Conservation (phyloP, 306 rosid genomes). For the Clitoria ternatea region DNA sequence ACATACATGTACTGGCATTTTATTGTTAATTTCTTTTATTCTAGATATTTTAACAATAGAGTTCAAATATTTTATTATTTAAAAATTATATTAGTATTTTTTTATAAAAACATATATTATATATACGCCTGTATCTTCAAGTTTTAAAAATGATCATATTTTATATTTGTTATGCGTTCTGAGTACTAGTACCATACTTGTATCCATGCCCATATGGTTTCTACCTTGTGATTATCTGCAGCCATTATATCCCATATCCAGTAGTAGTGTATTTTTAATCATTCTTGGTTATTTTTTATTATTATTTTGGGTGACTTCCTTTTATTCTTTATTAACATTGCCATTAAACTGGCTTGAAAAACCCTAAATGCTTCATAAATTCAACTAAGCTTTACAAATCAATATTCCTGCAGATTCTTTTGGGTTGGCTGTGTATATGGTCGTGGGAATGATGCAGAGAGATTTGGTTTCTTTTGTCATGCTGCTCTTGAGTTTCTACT, state of each 20-base stretch:
- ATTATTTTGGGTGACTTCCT: neutral
- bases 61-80: no score
- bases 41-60: no score
- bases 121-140: no score
- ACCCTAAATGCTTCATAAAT: constrained; percentile 15
- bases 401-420: constrained; percentile 58
- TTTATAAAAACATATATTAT: no score
- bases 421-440: constrained; percentile 76
- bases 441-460: constrained; percentile 73
- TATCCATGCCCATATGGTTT: no score
- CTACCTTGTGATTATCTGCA: neutral
- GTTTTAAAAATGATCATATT: no score
- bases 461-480: constrained; percentile 95
- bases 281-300: neutral
- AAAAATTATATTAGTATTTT: no score
- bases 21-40: no score
- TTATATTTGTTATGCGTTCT: no score
- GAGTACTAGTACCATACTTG: no score
- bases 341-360: constrained; percentile 1
- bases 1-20: no score
- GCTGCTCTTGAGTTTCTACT: constrained; percentile 91
- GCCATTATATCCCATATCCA: neutral
- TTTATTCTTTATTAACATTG: neutral
- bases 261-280: neutral
- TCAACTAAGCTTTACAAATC: constrained; percentile 12